Evolutionary conservation across 495 filamentous ascomycete genomes (phyloP).

Genomic region (Hypoxylon perforatum): DNA sequence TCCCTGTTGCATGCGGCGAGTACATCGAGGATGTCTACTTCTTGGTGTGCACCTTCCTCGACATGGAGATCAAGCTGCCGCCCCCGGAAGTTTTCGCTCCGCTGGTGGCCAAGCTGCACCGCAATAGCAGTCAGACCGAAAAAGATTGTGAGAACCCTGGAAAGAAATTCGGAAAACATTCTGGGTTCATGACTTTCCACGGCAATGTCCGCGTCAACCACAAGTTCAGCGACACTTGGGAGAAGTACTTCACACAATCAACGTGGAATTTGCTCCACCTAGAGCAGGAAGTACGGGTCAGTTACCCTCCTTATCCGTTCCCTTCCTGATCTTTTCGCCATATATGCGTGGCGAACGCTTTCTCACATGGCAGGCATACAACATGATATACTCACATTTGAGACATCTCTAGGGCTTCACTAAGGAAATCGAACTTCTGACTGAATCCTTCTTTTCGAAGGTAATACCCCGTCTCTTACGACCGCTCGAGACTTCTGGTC

Average conservation of each 20-base stretch:
- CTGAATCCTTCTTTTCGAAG: conserved; percentile 41
- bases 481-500: conserved; percentile 54
- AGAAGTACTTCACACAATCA: conserved; percentile 30
- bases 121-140: no score
- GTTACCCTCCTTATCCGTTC: background rate
- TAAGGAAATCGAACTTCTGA: conserved; percentile 28
- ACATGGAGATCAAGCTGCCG: conserved; percentile 20
- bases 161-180: no score
- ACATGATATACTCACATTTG: background rate
- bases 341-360: background rate
- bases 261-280: conserved; percentile 25
- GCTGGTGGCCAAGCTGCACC: conserved; percentile 25
- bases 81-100: background rate
- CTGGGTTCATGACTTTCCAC: conserved; percentile 33
- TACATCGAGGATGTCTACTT: conserved; percentile 29
- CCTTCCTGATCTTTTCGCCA: background rate
- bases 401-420: conserved; percentile 19
- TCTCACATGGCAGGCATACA: no score
- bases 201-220: conserved; percentile 32
- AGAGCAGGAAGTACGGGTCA: conserved; percentile 22
- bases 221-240: conserved; percentile 28
- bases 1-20: conserved; percentile 13
- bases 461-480: conserved; percentile 55
- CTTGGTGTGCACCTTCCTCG: conserved; percentile 34
- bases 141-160: no score